Base-by-base conservation (phyloP, 1,139 yeast species). In the Chernovozyma aurita region DNA sequence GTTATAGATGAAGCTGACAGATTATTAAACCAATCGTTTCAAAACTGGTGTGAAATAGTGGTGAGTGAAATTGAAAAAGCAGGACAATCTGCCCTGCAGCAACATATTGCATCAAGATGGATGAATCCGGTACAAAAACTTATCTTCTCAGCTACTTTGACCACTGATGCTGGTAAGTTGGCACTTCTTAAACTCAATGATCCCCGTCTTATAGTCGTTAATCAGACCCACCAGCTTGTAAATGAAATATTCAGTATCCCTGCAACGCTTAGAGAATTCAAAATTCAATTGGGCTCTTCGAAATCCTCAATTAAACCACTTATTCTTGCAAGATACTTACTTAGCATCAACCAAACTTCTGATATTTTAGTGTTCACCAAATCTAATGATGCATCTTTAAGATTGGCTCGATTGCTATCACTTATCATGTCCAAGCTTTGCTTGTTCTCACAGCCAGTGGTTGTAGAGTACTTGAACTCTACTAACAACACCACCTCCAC, bases 1-100 rank as follows among this genome's bases (percentile, higher is more conserved):
- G 85, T 92, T 3, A 76, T 92, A 30, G 99, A 92, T 61, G 99
- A 92, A 60, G 98, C 97, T 2, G 99, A 92, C 64, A 70, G 96
- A 41, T 65, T 92, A 39, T 70, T 92, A 45, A 87, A 87, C 53
- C 97, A 92, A 56, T 78, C 86, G 22, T 92, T 87, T 59, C 97
- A 92, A 58, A 87, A 87, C 55, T 92, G 99, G 99, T 79, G 90
- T 45, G 73, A 74, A 35, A 70, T 79, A 1, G 63, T 92, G n/a
- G 72, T 83, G 39, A 46, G 62, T 3, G 69, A 71, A 24, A 55
- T 82, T 24, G 49, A 16, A 42, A 40, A 4, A 40, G 39, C 4
- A 60, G 59, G 32, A 53, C 57, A 17, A 37, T 11, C 25, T 11
- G 25, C 25, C 25, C 25, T n/a, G 11, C 25, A n/a, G 12, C 12